A percentile compares a stretch with the other conserved stretches of the same genome.
These are phyloP conservation scores for Euphrasia confusa DNA, from an alignment of 257 asterid species.

Conservation along the genomic window DNA sequence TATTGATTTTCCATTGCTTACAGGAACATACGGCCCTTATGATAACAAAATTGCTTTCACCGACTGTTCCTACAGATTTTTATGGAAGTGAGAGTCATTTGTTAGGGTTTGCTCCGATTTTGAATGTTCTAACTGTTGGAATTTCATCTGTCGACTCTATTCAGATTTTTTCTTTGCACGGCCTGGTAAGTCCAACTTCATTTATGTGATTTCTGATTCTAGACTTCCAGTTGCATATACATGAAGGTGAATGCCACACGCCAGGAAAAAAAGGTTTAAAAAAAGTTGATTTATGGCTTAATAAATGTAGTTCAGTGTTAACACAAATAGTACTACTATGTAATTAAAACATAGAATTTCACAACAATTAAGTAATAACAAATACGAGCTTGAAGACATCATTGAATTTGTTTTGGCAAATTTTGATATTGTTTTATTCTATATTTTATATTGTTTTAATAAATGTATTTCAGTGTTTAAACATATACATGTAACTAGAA, in stretches of 20 bases:
- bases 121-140: constrained; percentile 84
- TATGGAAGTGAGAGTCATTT: constrained; percentile 80
- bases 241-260: constrained; percentile 6
- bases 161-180: constrained; percentile 87
- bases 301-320: constrained; percentile 19
- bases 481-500: constrained; percentile 8
- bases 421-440: not conserved
- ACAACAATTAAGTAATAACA: not conserved
- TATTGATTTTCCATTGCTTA: constrained; percentile 30
- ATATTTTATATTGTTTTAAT: too few relatives aligned
- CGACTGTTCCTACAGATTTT: constrained; percentile 65
- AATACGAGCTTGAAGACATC: constrained; percentile 9
- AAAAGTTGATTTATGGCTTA: not conserved
- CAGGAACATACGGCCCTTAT: constrained; percentile 80
- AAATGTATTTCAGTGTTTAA: constrained; percentile 1
- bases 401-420: not conserved
- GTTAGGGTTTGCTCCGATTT: constrained; percentile 74
- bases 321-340: constrained; percentile 2
- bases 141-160: constrained; percentile 67
- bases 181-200: constrained; percentile 77
- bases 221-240: constrained; percentile 8
- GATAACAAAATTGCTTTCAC: constrained; percentile 78
- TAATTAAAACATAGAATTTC: constrained; percentile 4
- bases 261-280: not conserved
- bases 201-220: constrained; percentile 16